These are phyloP conservation scores for Cladosporium colombiae DNA, from an alignment of 2,329 filamentous ascomycete genomes.

Conservation along the genomic window DNA sequence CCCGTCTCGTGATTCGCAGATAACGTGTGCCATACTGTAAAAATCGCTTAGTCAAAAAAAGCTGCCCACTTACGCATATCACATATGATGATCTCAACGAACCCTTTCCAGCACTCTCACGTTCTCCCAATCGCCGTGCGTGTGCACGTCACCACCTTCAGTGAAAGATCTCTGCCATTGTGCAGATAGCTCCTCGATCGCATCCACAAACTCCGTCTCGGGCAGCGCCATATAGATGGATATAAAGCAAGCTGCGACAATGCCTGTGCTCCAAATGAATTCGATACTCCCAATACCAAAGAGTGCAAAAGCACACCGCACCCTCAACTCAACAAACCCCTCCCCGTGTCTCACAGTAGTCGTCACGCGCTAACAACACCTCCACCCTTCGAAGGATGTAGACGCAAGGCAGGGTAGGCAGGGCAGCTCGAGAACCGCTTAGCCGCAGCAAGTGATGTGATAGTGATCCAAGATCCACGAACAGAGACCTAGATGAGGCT, in stretches of 20 bases:
- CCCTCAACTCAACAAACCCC: background rate
- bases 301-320: background rate
- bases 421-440: background rate
- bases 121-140: background rate
- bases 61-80: background rate
- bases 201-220: background rate
- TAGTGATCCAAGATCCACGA: background rate
- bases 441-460: background rate
- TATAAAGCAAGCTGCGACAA: background rate
- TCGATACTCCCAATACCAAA: background rate
- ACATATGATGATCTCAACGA: background rate
- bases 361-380: background rate
- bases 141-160: background rate
- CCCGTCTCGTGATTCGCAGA: slow-evolving; percentile 1
- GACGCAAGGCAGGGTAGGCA: background rate
- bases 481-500: background rate
- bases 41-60: background rate
- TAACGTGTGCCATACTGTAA: slow-evolving; percentile 4
- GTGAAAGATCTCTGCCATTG: background rate
- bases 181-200: background rate
- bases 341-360: background rate
- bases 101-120: slow-evolving; percentile 11
- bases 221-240: background rate
- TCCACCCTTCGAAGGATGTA: background rate
- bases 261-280: background rate